Conservation (phyloP, 2,329 filamentous ascomycete species). For the Fusarium xyrophilum region DNA sequence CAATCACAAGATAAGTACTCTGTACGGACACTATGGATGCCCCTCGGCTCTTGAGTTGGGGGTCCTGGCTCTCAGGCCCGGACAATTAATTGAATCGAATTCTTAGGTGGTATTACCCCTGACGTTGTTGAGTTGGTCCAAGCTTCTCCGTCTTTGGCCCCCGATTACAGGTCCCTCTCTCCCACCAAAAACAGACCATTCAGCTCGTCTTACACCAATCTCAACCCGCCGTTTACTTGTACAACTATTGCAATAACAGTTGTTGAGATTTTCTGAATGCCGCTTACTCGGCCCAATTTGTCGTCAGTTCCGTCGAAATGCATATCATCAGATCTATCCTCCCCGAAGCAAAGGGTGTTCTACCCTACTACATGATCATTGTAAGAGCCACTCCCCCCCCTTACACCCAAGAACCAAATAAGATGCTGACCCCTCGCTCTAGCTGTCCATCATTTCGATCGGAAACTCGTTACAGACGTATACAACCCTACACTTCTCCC, state of each 20-base stretch:
- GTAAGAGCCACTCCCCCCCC: conserved; percentile 48
- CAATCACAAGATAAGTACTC: conserved; percentile 19
- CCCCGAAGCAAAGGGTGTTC: conserved; percentile 58
- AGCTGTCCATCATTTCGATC: conserved; percentile 84
- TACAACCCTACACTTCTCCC: conserved; percentile 77
- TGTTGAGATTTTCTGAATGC: conserved; percentile 8
- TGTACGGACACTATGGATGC: conserved; percentile 9
- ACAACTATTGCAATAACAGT: not conserved
- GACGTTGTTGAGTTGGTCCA: conserved; percentile 43
- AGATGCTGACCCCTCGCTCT: conserved; percentile 21
- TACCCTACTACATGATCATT: conserved; percentile 66
- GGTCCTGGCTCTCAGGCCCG: conserved; percentile 12
- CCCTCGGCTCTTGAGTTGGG: conserved; percentile 32
- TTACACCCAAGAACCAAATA: not conserved
- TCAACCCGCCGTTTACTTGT: not conserved
- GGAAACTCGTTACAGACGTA: conserved; percentile 89
- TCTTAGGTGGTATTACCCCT: conserved; percentile 33
- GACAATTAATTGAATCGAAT: conserved; percentile 12
- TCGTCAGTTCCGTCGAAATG: conserved; percentile 45
- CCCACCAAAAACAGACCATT: conserved; percentile 30
- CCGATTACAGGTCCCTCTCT: conserved; percentile 20
- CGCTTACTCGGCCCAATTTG: not conserved
- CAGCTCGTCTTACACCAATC: not conserved
- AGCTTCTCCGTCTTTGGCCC: conserved; percentile 31
- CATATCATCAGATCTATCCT: conserved; percentile 54